These are phyloP conservation scores for Aspergillus leporis DNA, from an alignment of 495 filamentous ascomycete species.

Conservation along the genomic window DNA sequence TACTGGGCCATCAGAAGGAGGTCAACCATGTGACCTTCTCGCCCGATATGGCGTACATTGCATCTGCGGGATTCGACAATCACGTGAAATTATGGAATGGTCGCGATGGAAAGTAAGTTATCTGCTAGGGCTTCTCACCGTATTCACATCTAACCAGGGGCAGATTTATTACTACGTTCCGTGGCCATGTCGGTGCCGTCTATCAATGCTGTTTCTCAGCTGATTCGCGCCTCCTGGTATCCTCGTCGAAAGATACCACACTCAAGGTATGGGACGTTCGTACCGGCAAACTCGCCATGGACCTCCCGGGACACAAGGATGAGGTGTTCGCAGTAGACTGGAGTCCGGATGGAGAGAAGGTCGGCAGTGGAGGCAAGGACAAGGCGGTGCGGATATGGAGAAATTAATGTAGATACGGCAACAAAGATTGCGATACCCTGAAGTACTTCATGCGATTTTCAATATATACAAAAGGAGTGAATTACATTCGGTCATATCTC, in stretches of 20 bases:
- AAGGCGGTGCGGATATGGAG: conserved; percentile 87
- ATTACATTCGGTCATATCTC: background rate
- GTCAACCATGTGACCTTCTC: conserved; percentile 96
- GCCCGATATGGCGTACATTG: conserved; percentile 81
- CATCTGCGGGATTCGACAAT: conserved; percentile 89
- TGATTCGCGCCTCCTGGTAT: conserved; percentile 83
- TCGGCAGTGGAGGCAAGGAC: conserved; percentile 90
- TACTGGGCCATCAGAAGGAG: conserved; percentile 92
- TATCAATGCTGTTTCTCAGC: conserved; percentile 90
- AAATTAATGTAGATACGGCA: conserved; percentile 45
- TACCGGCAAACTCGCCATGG: conserved; percentile 76
- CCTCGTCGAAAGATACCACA: conserved; percentile 87
- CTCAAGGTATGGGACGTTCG: conserved; percentile 92
- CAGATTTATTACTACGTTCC: conserved; percentile 78
- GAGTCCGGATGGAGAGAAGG: conserved; percentile 81
- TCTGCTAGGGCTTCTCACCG: background rate
- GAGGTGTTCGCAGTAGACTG: conserved; percentile 95
- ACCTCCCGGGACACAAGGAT: conserved; percentile 92
- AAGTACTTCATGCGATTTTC: background rate
- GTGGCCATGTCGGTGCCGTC: conserved; percentile 91
- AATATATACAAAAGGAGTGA: conserved; percentile 2
- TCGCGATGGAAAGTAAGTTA: conserved; percentile 60
- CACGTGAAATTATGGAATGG: conserved; percentile 85
- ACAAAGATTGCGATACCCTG: conserved; percentile 13
- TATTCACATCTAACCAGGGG: background rate